Evolutionary conservation across 1,284 basidiomycete genomes (phyloP).

Genomic region (Caloboletus firmus): DNA sequence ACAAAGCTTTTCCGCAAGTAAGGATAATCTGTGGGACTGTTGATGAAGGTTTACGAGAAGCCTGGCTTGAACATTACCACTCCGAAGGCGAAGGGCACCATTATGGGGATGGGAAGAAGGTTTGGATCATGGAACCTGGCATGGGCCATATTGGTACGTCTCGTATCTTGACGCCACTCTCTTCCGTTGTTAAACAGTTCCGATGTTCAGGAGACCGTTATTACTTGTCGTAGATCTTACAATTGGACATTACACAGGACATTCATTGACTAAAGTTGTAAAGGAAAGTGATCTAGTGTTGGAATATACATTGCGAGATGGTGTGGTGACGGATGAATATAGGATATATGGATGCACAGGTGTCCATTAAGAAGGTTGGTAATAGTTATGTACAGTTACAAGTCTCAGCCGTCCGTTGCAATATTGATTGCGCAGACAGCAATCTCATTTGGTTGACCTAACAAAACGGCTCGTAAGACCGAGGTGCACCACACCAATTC

Average conservation of each 20-base stretch:
- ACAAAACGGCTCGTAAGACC: constrained; percentile 6
- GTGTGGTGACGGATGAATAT: constrained; percentile 5
- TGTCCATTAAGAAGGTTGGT: constrained; percentile 5
- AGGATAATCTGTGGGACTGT: constrained; percentile 82
- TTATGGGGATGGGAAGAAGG: constrained; percentile 50
- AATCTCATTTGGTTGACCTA: constrained; percentile 29
- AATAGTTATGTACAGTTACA: not conserved
- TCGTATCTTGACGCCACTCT: not conserved
- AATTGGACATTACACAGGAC: not conserved
- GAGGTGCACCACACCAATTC: not conserved
- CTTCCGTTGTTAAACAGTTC: constrained; percentile 4
- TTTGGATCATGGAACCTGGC: constrained; percentile 78
- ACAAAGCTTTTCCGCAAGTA: constrained; percentile 80
- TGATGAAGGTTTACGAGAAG: constrained; percentile 71
- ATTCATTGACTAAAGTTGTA: constrained; percentile 7
- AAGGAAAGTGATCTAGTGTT: constrained; percentile 6
- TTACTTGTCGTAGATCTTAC: constrained; percentile 36
- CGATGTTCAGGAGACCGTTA: constrained; percentile 45
- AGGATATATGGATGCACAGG: constrained; percentile 1
- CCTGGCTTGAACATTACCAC: constrained; percentile 61
- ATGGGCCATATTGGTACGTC: constrained; percentile 77
- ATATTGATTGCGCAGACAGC: constrained; percentile 12
- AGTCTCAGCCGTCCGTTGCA: constrained; percentile 6
- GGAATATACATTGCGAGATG: constrained; percentile 15
- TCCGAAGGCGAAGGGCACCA: constrained; percentile 40